phyloP scores from a whole-genome alignment of 768 basidiomycete genomes.

The Tricholoma sp. region DNA sequence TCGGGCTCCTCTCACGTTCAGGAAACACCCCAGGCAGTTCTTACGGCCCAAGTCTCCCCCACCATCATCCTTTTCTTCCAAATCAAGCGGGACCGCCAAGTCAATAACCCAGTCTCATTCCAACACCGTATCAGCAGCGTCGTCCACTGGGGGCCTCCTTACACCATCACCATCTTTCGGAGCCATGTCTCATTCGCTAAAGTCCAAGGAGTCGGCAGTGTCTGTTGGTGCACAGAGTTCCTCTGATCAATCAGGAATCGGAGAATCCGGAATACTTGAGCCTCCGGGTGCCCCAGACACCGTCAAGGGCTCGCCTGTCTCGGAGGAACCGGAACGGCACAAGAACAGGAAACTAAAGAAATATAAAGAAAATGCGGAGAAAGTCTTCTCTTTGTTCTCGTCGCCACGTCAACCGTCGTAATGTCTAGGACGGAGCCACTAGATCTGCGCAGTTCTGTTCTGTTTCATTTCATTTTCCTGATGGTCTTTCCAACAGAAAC shows the following conservation, averaged over 20 bases:
- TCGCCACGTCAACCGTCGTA: conserved; percentile 50
- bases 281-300: conserved; percentile 9
- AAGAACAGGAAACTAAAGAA: conserved; percentile 78
- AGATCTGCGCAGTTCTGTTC: conserved; percentile 8
- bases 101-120: conserved; percentile 39
- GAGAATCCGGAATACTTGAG: conserved; percentile 29
- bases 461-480: conserved; percentile 5
- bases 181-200: conserved; percentile 61
- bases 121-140: conserved; percentile 40
- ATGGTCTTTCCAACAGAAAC: background rate
- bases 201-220: conserved; percentile 72
- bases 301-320: conserved; percentile 19
- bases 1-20: conserved; percentile 58
- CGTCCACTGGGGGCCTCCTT: conserved; percentile 43
- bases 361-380: conserved; percentile 85
- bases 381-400: conserved; percentile 77
- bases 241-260: conserved; percentile 63
- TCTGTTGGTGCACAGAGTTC: conserved; percentile 73
- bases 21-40: conserved; percentile 69
- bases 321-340: conserved; percentile 49
- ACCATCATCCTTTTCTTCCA: conserved; percentile 36
- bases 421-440: conserved; percentile 3
- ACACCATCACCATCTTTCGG: conserved; percentile 60
- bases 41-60: conserved; percentile 67
- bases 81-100: conserved; percentile 33